Conservation (phyloP, 805 yeast genomes). For the Lachancea waltii region DNA sequence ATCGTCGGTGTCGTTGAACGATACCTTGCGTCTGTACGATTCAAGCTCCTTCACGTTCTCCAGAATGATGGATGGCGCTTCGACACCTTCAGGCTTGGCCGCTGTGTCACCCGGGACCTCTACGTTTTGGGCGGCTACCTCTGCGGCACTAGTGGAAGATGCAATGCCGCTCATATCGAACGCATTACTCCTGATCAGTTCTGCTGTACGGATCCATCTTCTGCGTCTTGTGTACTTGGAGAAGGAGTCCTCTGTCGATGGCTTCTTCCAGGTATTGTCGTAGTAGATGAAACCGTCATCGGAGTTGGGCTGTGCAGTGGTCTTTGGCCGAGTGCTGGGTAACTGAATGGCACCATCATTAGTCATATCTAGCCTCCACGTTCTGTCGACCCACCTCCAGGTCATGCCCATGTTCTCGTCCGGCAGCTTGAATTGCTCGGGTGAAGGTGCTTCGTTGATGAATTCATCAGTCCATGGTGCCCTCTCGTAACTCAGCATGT, state of each 20-base stretch:
- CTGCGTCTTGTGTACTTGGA: slow-evolving; percentile 90
- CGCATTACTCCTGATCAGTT: slow-evolving; percentile 42
- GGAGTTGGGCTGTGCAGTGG: slow-evolving; percentile 57
- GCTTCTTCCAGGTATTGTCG: slow-evolving; percentile 92
- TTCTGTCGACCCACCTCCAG: slow-evolving; percentile 93
- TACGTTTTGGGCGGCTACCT: slow-evolving; percentile 5
- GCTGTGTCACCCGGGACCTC: slow-evolving; percentile 6
- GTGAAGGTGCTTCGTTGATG: slow-evolving; percentile 72
- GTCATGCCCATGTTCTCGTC: slow-evolving; percentile 64
- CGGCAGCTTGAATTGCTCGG: slow-evolving; percentile 76
- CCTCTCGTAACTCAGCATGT: slow-evolving; percentile 84
- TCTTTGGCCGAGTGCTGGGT: slow-evolving; percentile 49
- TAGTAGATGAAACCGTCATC: slow-evolving; percentile 86
- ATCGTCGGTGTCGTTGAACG: slow-evolving; percentile 27
- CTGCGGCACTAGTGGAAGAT: slow-evolving; percentile 3
- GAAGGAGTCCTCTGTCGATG: slow-evolving; percentile 80
- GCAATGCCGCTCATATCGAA: slow-evolving; percentile 4
- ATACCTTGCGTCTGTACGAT: slow-evolving; percentile 25
- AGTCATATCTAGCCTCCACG: slow-evolving; percentile 86
- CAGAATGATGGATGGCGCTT: slow-evolving; percentile 4
- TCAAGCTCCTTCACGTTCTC: slow-evolving; percentile 5
- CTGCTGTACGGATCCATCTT: slow-evolving; percentile 95
- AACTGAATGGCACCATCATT: slow-evolving; percentile 80
- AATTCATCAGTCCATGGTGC: slow-evolving; percentile 98
- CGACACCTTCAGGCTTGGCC: slow-evolving; percentile 4